A percentile compares a stretch with the other conserved stretches of the same genome.
Evolutionary conservation across 2,329 filamentous ascomycete species (phyloP).

Genomic region (Cladosporium sp.): DNA sequence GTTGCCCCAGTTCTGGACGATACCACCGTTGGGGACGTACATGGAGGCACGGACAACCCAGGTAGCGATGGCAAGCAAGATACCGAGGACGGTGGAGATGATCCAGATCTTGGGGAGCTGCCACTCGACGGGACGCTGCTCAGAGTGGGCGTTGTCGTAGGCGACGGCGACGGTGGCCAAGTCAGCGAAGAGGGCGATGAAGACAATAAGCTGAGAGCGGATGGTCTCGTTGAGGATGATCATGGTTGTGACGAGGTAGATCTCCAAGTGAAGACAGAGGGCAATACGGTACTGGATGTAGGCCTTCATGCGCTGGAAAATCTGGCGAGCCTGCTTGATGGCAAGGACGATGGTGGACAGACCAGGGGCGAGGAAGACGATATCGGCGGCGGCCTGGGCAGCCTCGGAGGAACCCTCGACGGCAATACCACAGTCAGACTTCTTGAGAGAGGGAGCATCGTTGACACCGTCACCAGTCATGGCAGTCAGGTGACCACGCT

Average conservation of each 20-base stretch:
- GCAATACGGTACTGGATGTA: conserved; percentile 74
- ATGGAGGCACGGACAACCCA: conserved; percentile 68
- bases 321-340: conserved; percentile 68
- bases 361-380: conserved; percentile 68
- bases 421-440: conserved; percentile 68
- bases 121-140: conserved; percentile 70
- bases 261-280: conserved; percentile 65
- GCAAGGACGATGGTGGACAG: conserved; percentile 65
- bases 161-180: conserved; percentile 72
- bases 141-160: conserved; percentile 73
- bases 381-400: conserved; percentile 66
- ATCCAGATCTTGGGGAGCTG: conserved; percentile 78
- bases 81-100: conserved; percentile 62
- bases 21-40: conserved; percentile 63
- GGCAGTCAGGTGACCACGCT: conserved; percentile 65
- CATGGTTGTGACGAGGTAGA: conserved; percentile 72
- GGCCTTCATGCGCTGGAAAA: conserved; percentile 73
- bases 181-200: conserved; percentile 74
- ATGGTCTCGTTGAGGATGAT: conserved; percentile 75
- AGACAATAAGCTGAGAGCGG: conserved; percentile 66
- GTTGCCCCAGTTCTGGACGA: conserved; percentile 68
- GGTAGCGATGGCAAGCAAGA: conserved; percentile 61
- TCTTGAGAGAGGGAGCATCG: conserved; percentile 67
- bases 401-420: conserved; percentile 67
- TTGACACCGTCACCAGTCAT: conserved; percentile 74